Percentiles rank a stretch among this genome's conserved stretches.
phyloP scores from a whole-genome alignment of 805 yeast genomes.

The Alloascoidea africana region DNA sequence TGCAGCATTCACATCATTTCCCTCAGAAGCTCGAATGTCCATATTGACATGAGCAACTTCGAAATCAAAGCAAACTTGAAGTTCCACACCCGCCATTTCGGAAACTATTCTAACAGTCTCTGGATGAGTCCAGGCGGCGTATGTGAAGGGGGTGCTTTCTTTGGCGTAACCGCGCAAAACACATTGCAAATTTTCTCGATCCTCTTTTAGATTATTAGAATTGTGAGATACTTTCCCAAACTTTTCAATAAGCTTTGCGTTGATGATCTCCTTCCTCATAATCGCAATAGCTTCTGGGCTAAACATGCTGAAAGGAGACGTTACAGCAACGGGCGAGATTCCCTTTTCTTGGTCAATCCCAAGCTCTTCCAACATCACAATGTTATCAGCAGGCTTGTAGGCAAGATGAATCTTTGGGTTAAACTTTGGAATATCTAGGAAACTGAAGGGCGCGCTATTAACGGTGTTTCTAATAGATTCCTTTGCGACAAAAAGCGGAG shows the following conservation, averaged over 20 bases:
- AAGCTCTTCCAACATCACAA: constrained; percentile 31
- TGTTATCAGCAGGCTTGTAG: constrained; percentile 17
- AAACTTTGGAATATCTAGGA: too few relatives aligned
- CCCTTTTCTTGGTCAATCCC: constrained; percentile 29
- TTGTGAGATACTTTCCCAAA: constrained; percentile 26
- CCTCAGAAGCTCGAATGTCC: constrained; percentile 10
- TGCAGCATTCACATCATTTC: constrained; percentile 3
- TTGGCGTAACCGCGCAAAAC: constrained; percentile 34
- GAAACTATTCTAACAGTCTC: constrained; percentile 35
- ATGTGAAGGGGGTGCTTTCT: constrained; percentile 31
- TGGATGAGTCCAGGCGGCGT: constrained; percentile 46
- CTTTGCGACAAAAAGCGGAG: too few relatives aligned
- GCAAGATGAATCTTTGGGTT: constrained; percentile 21
- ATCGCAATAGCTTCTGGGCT: constrained; percentile 43
- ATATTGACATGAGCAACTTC: constrained; percentile 40
- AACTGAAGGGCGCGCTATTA: too few relatives aligned
- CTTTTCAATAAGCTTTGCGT: constrained; percentile 27
- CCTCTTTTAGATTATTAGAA: constrained; percentile 18
- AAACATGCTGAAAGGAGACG: constrained; percentile 46
- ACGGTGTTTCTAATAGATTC: too few relatives aligned
- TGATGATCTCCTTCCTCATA: constrained; percentile 39
- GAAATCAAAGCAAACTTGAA: constrained; percentile 39
- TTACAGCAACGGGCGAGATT: constrained; percentile 39
- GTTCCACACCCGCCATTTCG: constrained; percentile 44
- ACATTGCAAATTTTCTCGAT: constrained; percentile 14